Evolutionary conservation across 129 eudicot species (phyloP), one percentile per base, ranked within the genome.

Genomic region (Solidago caesia): DNA sequence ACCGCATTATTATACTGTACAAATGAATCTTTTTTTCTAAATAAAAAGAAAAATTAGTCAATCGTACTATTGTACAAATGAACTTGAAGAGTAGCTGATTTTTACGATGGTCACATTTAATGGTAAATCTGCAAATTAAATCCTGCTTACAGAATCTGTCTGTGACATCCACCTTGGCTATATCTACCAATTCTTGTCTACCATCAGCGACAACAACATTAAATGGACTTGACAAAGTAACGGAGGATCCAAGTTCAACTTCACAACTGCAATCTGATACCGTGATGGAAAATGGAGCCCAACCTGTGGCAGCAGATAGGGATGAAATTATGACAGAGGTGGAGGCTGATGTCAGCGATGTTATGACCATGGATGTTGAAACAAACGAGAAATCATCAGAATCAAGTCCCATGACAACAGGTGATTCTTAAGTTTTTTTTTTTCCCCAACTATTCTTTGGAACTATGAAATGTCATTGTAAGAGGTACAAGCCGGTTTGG

Each of bases 291-390:
- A 87, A 89, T 51, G 96, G 94, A 13, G 87, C 61, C 13, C 78
- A 76, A 53, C 77, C 84, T n/a, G 47, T 62, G 52, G 59, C 66
- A 15, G 86, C 63, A 13, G 88, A 85, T 41, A 45, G 76, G 56
- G 98, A 92, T 80, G 95, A 89, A 79, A 73, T 84, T 21, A 89
- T 86, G 92, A 51, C 89, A 4, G 96, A 92, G 41, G 89, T 76
- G 69, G 91, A 84, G 67, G 87, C 85, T 49, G 79, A 72, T 44
- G 85, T 48, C 53, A 72, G 76, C 26, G 89, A 82, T 47, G 87
- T 76, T 49, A 87, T 86, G 87, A 84, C 86, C 25, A 81, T 89
- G 61, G 97, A 87, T 75, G 77, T 84, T 82, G 96, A 82, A 81
- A 85, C 87, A 44, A 76, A 67, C 0, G 89, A 81, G 42, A 82